Evolutionary conservation across 1,139 yeast species (phyloP), one percentile per base, ranked within the genome.

Genomic region (Saccharomyces hybrid): DNA sequence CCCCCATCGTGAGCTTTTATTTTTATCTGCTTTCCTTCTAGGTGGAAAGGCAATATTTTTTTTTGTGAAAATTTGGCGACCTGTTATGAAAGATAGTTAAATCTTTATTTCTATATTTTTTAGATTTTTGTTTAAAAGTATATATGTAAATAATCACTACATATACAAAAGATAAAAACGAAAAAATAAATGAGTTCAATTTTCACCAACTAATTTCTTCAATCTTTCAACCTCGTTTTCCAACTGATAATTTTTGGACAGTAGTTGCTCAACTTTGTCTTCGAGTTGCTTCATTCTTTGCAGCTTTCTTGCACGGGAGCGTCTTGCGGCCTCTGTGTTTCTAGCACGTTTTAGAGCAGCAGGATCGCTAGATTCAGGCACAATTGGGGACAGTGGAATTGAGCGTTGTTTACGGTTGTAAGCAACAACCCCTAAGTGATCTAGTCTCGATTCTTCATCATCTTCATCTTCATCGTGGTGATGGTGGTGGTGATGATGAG

Each of bases 281-380:
- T 91, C 97, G 70, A 91, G 77, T 69, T 88, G 95, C 56, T 73
- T 68, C 88, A 91, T 86, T 72, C 96, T 81, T 71, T 87, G 89
- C 82, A 87, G 83, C 75, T 90, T 89, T 73, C 96, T 83, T 47
- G 96, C 96, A 64, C 98, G 80, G 48, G 97, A 89, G 69, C 97
- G 81, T 72, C 98, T 83, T 14, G 98, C 98, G 58, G 98, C 97
- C 71, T 90, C 97, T 26, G 98, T 91, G 78, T 91, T 91, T 71
- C 91, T 83, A 47, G 97, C 97, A 67, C 99, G 83, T 71, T 91
- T 88, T 66, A 88, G 69, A 53, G 89, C 81, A 56, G 79, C 80
- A 24, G 85, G 82, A 72, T 90, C 96, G 9, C 48, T 48, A 41
- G 78, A 75, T 42, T 77, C 76, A 42, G 80, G 79, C 54, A 83